Evolutionary conservation across 768 basidiomycete genomes (phyloP).

Genomic region (Chalciporus piperatus): DNA sequence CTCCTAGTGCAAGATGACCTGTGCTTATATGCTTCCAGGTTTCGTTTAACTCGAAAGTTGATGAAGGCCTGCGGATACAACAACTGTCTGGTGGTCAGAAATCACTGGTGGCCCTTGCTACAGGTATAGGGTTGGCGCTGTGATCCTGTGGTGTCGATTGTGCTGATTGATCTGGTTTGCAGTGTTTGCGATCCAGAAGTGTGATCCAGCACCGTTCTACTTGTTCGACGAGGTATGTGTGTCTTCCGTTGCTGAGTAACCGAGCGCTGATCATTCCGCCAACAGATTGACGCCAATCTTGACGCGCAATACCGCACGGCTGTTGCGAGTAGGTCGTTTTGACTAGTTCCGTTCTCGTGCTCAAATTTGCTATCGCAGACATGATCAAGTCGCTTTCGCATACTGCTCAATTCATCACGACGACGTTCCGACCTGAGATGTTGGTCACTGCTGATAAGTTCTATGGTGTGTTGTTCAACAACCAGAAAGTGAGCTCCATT

Average conservation of each 20-base stretch:
- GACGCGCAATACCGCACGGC: conserved; percentile 98
- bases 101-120: conserved; percentile 92
- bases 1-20: neutral
- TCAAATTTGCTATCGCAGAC: conserved; percentile 12
- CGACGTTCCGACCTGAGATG: conserved; percentile 98
- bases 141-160: neutral
- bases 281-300: conserved; percentile 92
- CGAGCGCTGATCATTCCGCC: neutral
- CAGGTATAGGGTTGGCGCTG: conserved; percentile 47
- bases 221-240: conserved; percentile 86
- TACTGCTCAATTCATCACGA: conserved; percentile 95
- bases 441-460: conserved; percentile 93
- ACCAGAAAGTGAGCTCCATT: conserved; percentile 91
- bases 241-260: neutral
- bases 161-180: conserved; percentile 6
- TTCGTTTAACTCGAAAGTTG: conserved; percentile 97
- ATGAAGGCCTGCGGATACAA: conserved; percentile 94
- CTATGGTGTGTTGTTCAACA: conserved; percentile 95
- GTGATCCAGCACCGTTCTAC: conserved; percentile 98
- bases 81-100: conserved; percentile 98
- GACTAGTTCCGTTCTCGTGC: conserved; percentile 31
- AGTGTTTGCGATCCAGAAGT: conserved; percentile 99
- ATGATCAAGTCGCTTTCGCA: conserved; percentile 93
- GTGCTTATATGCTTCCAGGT: conserved; percentile 50
- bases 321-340: conserved; percentile 72